phyloP scores from a whole-genome alignment of 352 stramenopile species.

The Phytophthora crassamura region DNA sequence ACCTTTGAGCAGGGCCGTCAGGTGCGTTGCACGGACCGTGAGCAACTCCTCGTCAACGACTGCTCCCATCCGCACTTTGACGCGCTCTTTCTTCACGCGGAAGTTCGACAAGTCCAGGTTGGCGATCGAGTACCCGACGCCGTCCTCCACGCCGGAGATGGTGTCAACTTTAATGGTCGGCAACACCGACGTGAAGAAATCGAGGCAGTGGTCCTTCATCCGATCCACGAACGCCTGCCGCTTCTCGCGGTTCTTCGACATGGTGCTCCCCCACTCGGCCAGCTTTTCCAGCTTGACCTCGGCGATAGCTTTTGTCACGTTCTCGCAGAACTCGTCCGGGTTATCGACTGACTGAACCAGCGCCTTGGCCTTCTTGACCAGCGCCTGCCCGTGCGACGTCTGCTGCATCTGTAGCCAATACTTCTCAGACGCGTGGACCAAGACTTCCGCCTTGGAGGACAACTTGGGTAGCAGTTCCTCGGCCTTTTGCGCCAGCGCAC shows the following conservation, averaged over 20 bases:
- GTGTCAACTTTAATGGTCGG: slow-evolving; percentile 86
- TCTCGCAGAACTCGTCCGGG: slow-evolving; percentile 71
- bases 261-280: slow-evolving; percentile 64
- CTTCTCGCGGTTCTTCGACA: slow-evolving; percentile 70
- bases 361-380: slow-evolving; percentile 75
- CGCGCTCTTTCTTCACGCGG: slow-evolving; percentile 83
- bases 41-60: slow-evolving; percentile 84
- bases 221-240: slow-evolving; percentile 80
- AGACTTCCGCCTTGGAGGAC: slow-evolving; percentile 51
- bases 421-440: slow-evolving; percentile 73
- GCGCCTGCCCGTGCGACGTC: slow-evolving; percentile 64
- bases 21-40: slow-evolving; percentile 74
- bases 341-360: slow-evolving; percentile 81
- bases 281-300: slow-evolving; percentile 79
- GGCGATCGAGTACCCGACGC: slow-evolving; percentile 79
- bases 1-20: slow-evolving; percentile 81
- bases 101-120: slow-evolving; percentile 87
- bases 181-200: slow-evolving; percentile 89
- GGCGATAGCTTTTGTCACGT: slow-evolving; percentile 72
- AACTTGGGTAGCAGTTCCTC: slow-evolving; percentile 72
- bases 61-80: slow-evolving; percentile 84
- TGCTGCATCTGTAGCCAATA: slow-evolving; percentile 78
- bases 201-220: slow-evolving; percentile 85
- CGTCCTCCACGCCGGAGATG: slow-evolving; percentile 80
- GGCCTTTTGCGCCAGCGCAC: slow-evolving; percentile 60